Conservation (phyloP, 2,329 filamentous ascomycete species). For the Cytospora paraplurivora region DNA sequence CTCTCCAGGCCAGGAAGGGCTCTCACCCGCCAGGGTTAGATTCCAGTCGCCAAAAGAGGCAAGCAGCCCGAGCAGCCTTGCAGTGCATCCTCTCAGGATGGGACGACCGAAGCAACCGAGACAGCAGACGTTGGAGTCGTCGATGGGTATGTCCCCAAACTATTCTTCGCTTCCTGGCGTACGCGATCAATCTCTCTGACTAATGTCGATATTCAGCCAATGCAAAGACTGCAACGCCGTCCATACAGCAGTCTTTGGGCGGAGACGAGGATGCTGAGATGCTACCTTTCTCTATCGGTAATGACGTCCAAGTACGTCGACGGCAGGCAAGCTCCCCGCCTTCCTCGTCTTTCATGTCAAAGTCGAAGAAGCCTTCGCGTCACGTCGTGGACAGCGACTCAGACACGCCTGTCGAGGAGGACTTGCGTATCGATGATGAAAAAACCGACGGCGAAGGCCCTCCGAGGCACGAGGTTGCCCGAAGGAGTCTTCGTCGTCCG, state of each 20-base stretch:
- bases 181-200: not conserved
- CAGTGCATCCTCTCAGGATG: slow-evolving; percentile 12
- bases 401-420: slow-evolving; percentile 26
- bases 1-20: slow-evolving; percentile 30
- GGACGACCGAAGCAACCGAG: slow-evolving; percentile 22
- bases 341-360: slow-evolving; percentile 21
- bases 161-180: no score
- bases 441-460: slow-evolving; percentile 27
- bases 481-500: slow-evolving; percentile 11
- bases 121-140: slow-evolving; percentile 30
- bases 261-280: slow-evolving; percentile 24
- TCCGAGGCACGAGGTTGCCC: slow-evolving; percentile 16
- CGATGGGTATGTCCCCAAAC: no score
- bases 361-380: slow-evolving; percentile 3
- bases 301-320: not conserved
- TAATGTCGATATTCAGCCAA: slow-evolving; percentile 7
- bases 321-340: slow-evolving; percentile 7
- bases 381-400: slow-evolving; percentile 23
- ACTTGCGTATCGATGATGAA: slow-evolving; percentile 11
- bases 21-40: slow-evolving; percentile 36
- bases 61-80: slow-evolving; percentile 16
- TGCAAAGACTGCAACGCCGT: not conserved
- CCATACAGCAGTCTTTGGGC: not conserved
- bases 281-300: not conserved
- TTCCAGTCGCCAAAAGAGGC: slow-evolving; percentile 28